Evolutionary conservation across 345 rosid species (phyloP).

Genomic region (Odontarrhena argentea): DNA sequence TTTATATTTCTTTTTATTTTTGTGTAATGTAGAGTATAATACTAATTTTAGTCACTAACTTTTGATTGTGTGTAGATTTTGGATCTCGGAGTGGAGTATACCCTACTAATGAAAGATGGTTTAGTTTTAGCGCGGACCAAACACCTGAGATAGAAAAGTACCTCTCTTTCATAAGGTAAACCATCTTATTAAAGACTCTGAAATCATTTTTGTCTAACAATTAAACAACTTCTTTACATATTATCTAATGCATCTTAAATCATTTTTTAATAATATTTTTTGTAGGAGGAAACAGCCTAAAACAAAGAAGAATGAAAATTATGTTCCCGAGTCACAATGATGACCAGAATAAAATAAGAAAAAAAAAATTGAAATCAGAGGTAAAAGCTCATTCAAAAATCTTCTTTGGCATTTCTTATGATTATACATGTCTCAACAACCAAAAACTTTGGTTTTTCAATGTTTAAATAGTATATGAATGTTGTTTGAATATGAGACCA

Average conservation of each 20-base stretch:
- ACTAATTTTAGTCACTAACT: neutral
- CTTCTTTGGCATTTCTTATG: conserved; percentile 6
- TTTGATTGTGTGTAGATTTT: conserved; percentile 47
- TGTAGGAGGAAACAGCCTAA: conserved; percentile 28
- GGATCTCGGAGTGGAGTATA: conserved; percentile 42
- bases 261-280: conserved; percentile 21
- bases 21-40: neutral
- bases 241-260: neutral
- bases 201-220: neutral
- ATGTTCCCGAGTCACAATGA: neutral
- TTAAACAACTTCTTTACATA: neutral
- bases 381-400: conserved; percentile 10
- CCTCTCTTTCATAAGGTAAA: conserved; percentile 54
- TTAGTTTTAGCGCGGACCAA: conserved; percentile 54
- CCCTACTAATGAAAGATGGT: conserved; percentile 61
- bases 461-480: neutral
- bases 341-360: neutral
- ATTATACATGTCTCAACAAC: conserved; percentile 7
- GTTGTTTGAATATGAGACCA: too few relatives aligned
- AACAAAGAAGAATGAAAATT: conserved; percentile 13
- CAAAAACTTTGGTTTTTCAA: neutral
- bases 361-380: neutral
- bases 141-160: conserved; percentile 59
- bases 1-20: too few relatives aligned
- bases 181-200: neutral